Base-by-base conservation (phyloP, 2,329 filamentous ascomycete genomes). In the Colletotrichum sp. region DNA sequence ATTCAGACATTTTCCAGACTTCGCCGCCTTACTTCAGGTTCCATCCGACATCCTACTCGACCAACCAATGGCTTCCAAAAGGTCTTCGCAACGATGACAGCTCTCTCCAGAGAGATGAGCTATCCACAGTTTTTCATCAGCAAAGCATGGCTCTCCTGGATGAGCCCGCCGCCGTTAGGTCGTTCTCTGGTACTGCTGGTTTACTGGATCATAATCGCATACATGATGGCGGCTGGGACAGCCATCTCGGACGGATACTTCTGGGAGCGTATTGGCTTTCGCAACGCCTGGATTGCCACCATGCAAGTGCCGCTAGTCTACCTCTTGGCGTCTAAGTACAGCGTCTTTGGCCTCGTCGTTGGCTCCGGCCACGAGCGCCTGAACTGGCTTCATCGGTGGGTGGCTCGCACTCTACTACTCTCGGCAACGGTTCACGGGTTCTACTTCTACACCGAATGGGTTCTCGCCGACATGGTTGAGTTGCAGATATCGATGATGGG, bases 321-420 rank as follows among this genome's bases (percentile, higher is more conserved):
- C 79, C 85, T 94, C 3, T 87, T 94, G 16, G 89, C 91, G 30
- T 89, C 89, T 76, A 92, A 93, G 80, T 87, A 88, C 76, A 92
- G 87, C 77, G 79, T 91, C n/a, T 84, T 95, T n/a, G 92, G 91
- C 2, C 86, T 88, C 69, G 83, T 95, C 28, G 87, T 90, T 6
- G 93, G 93, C 15, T 88, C 90, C 12, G 92, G 92, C 76, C 92
- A 95, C 80, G 93, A 95, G 83, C 89, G 92, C 12, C 85, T 95
- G 72, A 95, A 94, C 81, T 95, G 93, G 93, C 84, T 95, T 68
- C 93, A 95, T 80, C 89, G 93, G 76, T 95, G 93, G 93, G 90
- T 93, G 12, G 92, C 91, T 4, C 89, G 93, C 74, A 93, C 92
- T 72, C 90, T 95, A 85, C 89, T 95, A 52, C 85, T 95, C 24